Evolutionary conservation across 2,329 filamentous ascomycete genomes (phyloP).

Genomic region (Trichoderma aggressivum): DNA sequence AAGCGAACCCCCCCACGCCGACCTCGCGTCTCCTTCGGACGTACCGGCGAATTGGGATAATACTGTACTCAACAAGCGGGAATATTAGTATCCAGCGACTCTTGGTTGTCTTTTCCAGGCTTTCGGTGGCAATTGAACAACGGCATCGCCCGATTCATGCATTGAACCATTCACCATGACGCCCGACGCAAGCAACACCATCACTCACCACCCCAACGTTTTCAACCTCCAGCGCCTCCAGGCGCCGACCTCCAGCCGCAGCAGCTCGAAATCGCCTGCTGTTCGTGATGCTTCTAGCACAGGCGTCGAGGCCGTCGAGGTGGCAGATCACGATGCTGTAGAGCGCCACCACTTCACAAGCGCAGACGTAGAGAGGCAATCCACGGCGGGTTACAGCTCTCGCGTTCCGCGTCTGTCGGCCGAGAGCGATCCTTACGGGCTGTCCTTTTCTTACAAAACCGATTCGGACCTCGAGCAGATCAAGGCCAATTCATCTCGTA

Average conservation of each 20-base stretch:
- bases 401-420: constrained; percentile 55
- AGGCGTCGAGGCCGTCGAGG: constrained; percentile 40
- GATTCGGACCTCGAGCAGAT: constrained; percentile 72
- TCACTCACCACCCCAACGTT: constrained; percentile 45
- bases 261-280: constrained; percentile 29
- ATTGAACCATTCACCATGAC: constrained; percentile 33
- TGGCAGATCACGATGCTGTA: constrained; percentile 37
- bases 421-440: constrained; percentile 76
- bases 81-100: neutral
- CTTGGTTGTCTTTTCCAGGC: neutral
- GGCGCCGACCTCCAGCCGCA: constrained; percentile 25
- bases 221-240: constrained; percentile 39
- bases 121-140: neutral
- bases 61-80: neutral
- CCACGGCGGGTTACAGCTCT: constrained; percentile 34
- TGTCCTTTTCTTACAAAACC: constrained; percentile 75
- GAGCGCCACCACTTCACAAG: constrained; percentile 41
- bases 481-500: constrained; percentile 74
- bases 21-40: neutral
- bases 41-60: neutral
- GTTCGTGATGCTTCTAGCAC: constrained; percentile 42
- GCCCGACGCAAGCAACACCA: constrained; percentile 39
- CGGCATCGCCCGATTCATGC: neutral
- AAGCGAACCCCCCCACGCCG: neutral
- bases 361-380: constrained; percentile 50